Base-by-base conservation (phyloP, 345 rosid species). In the Gossypium bickii region DNA sequence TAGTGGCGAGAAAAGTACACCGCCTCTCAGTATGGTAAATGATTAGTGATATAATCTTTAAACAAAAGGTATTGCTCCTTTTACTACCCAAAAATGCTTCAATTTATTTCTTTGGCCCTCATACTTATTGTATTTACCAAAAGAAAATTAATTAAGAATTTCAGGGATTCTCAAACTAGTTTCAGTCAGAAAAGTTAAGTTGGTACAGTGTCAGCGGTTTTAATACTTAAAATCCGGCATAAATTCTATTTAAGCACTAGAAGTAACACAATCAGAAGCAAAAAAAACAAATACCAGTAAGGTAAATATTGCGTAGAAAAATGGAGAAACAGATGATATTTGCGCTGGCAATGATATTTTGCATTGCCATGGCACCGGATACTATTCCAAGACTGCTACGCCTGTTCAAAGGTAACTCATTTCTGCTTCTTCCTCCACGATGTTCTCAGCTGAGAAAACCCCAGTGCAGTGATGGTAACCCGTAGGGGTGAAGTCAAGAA, bases 401-500 rank as follows among this genome's bases (percentile, higher is more conserved):
- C 58, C 55, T 1, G 3, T n/a, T 38, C 43, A 4, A 9, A 17
- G 47, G n/a, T 11, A 45, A 73, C 76, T 43, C 53, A 76, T 43
- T 53, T 83, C 43, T 41, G 11, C 1, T 85, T 85, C 78, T 82
- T 73, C 20, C 73, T 85, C 70, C 87, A 80, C 13, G 87, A 85
- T 70, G 74, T 43, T 12, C 72, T 82, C 0, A 74, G 84, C 18
- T 84, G 85, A 49, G 7, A 49, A 52, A 78, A 78, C 61, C 83
- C 84, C 0, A 53, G 41, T 17, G 85, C 87, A 8, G 82, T 80
- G 3, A 52, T 62, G 79, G 77, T 85, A 18, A 84, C 84, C 44
- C 64, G 78, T 57, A 34, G 41, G 41, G 41, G 41, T 5, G 41
- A 34, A 34, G 6, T 34, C 41, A 34, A 34, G 41, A 34, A 34